phyloP scores from a whole-genome alignment of 306 rosid species.

The Erythrophleum fordii region DNA sequence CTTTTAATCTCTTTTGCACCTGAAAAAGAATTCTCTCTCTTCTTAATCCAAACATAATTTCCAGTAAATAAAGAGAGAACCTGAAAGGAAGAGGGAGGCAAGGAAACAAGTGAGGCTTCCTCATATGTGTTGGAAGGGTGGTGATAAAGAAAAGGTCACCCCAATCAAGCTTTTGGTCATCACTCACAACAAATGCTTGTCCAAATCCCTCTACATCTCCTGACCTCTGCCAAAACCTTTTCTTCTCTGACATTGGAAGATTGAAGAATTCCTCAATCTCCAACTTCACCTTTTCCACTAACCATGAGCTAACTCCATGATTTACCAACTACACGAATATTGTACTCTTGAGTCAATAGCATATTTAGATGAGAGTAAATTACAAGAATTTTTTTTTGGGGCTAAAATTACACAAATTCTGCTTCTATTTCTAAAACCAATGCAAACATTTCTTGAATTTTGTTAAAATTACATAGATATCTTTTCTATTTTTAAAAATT shows the following conservation, averaged over 20 bases:
- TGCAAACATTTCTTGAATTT: too few relatives aligned
- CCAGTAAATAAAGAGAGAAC: too few relatives aligned
- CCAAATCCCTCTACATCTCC: constrained; percentile 68
- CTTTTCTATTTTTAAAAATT: too few relatives aligned
- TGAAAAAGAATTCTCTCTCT: too few relatives aligned
- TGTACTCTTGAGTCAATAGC: too few relatives aligned
- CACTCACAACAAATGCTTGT: constrained; percentile 56
- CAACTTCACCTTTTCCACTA: constrained; percentile 50
- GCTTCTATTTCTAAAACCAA: too few relatives aligned
- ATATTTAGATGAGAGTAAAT: too few relatives aligned
- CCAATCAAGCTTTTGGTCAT: constrained; percentile 58
- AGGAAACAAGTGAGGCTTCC: constrained; percentile 58
- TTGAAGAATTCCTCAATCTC: constrained; percentile 53
- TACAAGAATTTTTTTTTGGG: background rate
- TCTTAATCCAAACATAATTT: too few relatives aligned
- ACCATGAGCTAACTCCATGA: constrained; percentile 53
- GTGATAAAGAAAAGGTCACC: constrained; percentile 48
- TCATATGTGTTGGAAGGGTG: constrained; percentile 47
- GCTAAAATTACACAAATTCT: too few relatives aligned
- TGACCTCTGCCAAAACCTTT: constrained; percentile 50
- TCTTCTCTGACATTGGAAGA: constrained; percentile 62
- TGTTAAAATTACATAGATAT: too few relatives aligned
- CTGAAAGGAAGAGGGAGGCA: constrained; percentile 57
- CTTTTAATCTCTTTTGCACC: too few relatives aligned
- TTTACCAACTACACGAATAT: constrained; percentile 55